Evolutionary conservation across 2,329 filamentous ascomycete genomes (phyloP), one percentile per base, ranked within the genome.

Genomic region (Cladosporium sp.): DNA sequence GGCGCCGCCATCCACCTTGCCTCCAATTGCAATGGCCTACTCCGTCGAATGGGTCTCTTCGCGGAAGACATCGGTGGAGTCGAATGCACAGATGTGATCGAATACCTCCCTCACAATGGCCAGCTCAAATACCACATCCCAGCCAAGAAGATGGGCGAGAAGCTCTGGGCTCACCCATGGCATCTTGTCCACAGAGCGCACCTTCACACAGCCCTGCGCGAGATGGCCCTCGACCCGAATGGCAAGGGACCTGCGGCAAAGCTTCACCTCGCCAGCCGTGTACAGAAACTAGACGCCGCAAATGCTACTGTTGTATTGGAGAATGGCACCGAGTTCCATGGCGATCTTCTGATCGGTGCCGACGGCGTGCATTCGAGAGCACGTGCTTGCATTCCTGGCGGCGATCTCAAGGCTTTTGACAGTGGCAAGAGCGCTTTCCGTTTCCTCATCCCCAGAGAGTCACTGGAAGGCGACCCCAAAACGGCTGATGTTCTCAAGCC

Each of bases 1-100:
- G 87, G 87, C 0, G 86, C 87, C 3, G 87, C 87, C 0, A 81
- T 89, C n/a, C 86, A 89, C 70, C 73, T 89, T 5, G 82, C 85
- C 0, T 86, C 88, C 0, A 90, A 90, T 70, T 78, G 82, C 2
- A 87, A 88, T 72, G 84, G 85, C 0, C 74, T 89, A 2, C 76
- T 90, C 4, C 74, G 76, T 12, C 75, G 80, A 35, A 65, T 67
- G 58, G 66, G 64, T n/a, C 57, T 63, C 58, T 44, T 60, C 40
- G 52, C 65, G 5, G 65, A 64, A 31, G 44, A 64, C 5, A 66
- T 66, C 11, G 67, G 67, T 0, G 67, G 56, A 18, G 66, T 68
- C 2, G 68, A 71, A 23, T 69, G 69, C 56, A 52, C 65, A 40
- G 68, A 66, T 33, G 64, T 70, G 35, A 58, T 60, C 26, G 68